Evolutionary conservation across 1,139 yeast species (phyloP).

Genomic region (Pichia sp.): DNA sequence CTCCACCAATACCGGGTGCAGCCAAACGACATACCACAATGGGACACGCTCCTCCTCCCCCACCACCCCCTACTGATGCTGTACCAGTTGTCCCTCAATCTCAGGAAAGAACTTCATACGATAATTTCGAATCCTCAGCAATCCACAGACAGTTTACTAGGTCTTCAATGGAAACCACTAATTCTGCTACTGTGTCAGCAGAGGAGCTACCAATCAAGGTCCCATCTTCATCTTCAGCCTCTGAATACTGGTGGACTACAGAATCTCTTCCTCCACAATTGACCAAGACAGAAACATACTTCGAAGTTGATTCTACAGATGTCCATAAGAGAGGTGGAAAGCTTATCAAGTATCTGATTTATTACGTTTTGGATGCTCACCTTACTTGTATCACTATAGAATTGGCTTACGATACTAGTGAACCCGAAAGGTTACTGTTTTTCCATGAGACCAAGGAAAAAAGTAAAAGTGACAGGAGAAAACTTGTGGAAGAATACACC

Average conservation of each 20-base stretch:
- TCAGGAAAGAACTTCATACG: constrained; percentile 20
- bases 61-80: constrained; percentile 19
- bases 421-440: constrained; percentile 52
- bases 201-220: constrained; percentile 23
- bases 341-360: constrained; percentile 51
- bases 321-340: constrained; percentile 59
- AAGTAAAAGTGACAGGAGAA: constrained; percentile 43
- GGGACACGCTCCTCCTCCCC: constrained; percentile 19
- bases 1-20: constrained; percentile 14
- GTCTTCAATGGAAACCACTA: constrained; percentile 9
- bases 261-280: constrained; percentile 58
- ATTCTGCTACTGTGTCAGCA: constrained; percentile 18
- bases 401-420: constrained; percentile 47
- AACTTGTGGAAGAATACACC: constrained; percentile 48
- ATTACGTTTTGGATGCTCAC: constrained; percentile 70
- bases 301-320: constrained; percentile 60
- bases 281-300: constrained; percentile 43
- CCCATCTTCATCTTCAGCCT: constrained; percentile 14
- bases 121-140: neutral
- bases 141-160: constrained; percentile 22
- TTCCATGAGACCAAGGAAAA: constrained; percentile 43
- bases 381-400: constrained; percentile 63
- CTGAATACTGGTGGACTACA: constrained; percentile 59
- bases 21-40: constrained; percentile 6
- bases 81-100: constrained; percentile 17